Percentiles rank a stretch among this genome's conserved stretches.
Conservation (phyloP, 2,329 filamentous ascomycete genomes). For the Celoporthe dispersa region DNA sequence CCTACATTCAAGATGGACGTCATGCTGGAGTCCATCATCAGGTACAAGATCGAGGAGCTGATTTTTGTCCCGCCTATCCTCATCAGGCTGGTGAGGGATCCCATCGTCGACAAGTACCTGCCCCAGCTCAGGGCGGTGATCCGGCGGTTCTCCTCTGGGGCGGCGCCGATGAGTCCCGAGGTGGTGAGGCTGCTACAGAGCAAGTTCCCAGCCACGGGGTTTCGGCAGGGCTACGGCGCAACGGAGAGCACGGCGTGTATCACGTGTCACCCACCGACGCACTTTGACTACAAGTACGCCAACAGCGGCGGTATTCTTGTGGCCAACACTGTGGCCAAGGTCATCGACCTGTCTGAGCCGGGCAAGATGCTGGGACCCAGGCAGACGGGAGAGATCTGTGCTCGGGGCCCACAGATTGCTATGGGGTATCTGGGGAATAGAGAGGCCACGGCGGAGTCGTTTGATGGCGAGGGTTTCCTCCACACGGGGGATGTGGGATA, state of each 20-base stretch:
- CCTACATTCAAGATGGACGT: slow-evolving; percentile 33
- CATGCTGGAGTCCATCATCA: slow-evolving; percentile 32
- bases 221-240: slow-evolving; percentile 71
- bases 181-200: slow-evolving; percentile 60
- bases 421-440: slow-evolving; percentile 54
- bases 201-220: slow-evolving; percentile 62
- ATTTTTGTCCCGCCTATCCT: slow-evolving; percentile 35
- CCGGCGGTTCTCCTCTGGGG: slow-evolving; percentile 55
- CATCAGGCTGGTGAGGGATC: slow-evolving; percentile 33
- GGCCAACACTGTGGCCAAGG: slow-evolving; percentile 62
- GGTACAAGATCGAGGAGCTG: slow-evolving; percentile 33
- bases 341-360: slow-evolving; percentile 54
- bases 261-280: slow-evolving; percentile 60
- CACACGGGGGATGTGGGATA: slow-evolving; percentile 62
- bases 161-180: slow-evolving; percentile 60
- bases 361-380: slow-evolving; percentile 56
- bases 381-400: slow-evolving; percentile 52
- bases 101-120: slow-evolving; percentile 31
- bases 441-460: slow-evolving; percentile 49
- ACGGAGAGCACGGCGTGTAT: slow-evolving; percentile 68
- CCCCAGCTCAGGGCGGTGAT: slow-evolving; percentile 42
- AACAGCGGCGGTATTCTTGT: slow-evolving; percentile 60
- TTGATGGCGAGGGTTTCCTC: slow-evolving; percentile 59
- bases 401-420: slow-evolving; percentile 49
- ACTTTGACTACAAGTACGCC: slow-evolving; percentile 61